Base-by-base conservation (phyloP, 495 filamentous ascomycete species). In the Pseudevernia furfuracea region DNA sequence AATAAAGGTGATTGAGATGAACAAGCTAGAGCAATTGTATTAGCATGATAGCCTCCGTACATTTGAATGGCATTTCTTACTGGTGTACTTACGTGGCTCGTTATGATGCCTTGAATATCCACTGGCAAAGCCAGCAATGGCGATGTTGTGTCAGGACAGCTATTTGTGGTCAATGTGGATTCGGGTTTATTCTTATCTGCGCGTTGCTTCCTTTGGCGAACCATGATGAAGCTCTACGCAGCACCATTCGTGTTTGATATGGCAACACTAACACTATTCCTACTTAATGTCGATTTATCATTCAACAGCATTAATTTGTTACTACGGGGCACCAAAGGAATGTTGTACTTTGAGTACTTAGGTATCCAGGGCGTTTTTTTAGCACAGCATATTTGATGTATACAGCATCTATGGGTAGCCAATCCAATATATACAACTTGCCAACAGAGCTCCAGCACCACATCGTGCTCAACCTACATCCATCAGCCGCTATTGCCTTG, bases 401-500 rank as follows among this genome's bases (percentile, higher is more conserved):
- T 34, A 9, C 30, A 58, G 32, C 8, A 58, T 14, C 34, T 23
- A 58, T 39, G 34, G n/a, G 21, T 36, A 58, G 56, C 34, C 23
- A 38, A 2, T 4, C 39, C 34, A 32, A 34, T 43, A 23, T 28
- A 14, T 48, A n/a, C 6, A 17, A 1, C 21, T n/a, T 23, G 12
- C 39, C 28, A 6, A 23, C 28, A 30, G 37, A 43, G 39, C 36
- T 60, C 25, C 58, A 60, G 15, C 17, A 59, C 38, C 28, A n/a
- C 21, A 43, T 41, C 23, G 25, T 23, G 17, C 58, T 39, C 19
- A 23, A 11, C 9, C 37, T 60, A 25, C 36, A 38, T 38, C 37
- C 58, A 12, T 60, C 9, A 37, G 58, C 37, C 14, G 58, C 58
- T 19, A 43, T 60, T 44, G 58, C 38, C 25, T 25, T 44, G 58